Evolutionary conservation across 2,329 filamentous ascomycete species (phyloP).

Genomic region (Diaporthe ampelina): DNA sequence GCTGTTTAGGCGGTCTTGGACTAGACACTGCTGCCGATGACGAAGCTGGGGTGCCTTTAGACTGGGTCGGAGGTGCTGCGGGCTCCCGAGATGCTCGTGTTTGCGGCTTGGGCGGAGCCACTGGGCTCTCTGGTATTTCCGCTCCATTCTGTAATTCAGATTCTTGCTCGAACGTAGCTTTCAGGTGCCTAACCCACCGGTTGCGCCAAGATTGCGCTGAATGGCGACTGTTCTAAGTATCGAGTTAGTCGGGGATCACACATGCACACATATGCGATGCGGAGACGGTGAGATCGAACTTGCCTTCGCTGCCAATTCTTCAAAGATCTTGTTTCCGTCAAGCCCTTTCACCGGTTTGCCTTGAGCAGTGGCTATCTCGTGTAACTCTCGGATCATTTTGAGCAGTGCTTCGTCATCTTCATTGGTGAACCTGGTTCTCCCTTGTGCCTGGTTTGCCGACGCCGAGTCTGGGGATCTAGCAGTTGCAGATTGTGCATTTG

Average conservation of each 20-base stretch:
- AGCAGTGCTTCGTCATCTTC: slow-evolving; percentile 53
- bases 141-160: slow-evolving; percentile 35
- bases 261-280: too few relatives aligned
- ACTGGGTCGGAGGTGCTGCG: neutral
- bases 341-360: slow-evolving; percentile 27
- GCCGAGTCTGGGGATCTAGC: too few relatives aligned
- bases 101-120: neutral
- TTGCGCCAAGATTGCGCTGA: slow-evolving; percentile 49
- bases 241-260: neutral
- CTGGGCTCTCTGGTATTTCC: neutral
- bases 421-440: slow-evolving; percentile 60
- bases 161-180: slow-evolving; percentile 41
- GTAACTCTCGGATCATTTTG: slow-evolving; percentile 44
- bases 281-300: neutral
- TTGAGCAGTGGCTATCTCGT: neutral
- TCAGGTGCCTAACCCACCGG: slow-evolving; percentile 49
- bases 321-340: slow-evolving; percentile 50
- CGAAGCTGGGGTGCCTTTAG: neutral
- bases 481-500: neutral
- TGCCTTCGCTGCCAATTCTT: slow-evolving; percentile 51
- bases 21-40: neutral
- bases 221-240: slow-evolving; percentile 49
- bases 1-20: neutral
- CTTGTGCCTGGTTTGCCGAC: neutral
- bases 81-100: neutral